Conservation (phyloP, 179 eudicot genomes). For the Drosera spatulata region DNA sequence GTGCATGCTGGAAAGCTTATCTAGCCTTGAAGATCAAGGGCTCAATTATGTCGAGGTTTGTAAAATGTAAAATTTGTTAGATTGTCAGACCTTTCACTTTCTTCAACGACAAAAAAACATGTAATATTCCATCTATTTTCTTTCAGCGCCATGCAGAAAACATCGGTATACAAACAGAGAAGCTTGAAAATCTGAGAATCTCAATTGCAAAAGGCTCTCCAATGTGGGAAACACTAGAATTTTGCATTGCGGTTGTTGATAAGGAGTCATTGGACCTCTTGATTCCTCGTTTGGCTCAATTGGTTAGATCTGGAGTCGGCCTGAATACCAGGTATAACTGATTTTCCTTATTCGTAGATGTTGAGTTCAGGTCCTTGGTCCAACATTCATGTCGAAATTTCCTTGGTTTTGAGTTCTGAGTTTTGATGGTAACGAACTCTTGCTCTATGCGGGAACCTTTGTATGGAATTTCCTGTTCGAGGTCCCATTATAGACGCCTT, state of each 20-base stretch:
- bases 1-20: conserved; percentile 96
- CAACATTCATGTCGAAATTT: too few relatives aligned
- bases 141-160: conserved; percentile 80
- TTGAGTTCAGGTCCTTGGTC: too few relatives aligned
- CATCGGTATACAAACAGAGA: conserved; percentile 83
- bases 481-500: too few relatives aligned
- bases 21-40: conserved; percentile 96
- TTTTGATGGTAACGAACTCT: too few relatives aligned
- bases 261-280: conserved; percentile 57
- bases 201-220: conserved; percentile 94
- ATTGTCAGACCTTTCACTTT: background rate
- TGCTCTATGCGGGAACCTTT: too few relatives aligned
- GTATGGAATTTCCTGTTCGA: too few relatives aligned
- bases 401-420: too few relatives aligned
- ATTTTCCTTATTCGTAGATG: too few relatives aligned
- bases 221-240: conserved; percentile 97
- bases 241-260: conserved; percentile 79
- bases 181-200: conserved; percentile 84
- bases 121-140: conserved; percentile 9
- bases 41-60: conserved; percentile 93
- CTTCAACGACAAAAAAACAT: conserved; percentile 4
- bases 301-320: conserved; percentile 89
- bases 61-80: background rate
- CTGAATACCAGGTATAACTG: conserved; percentile 69
- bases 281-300: conserved; percentile 85